phyloP scores from a whole-genome alignment of 2,329 filamentous ascomycete species.

The Diaporthe sp. region DNA sequence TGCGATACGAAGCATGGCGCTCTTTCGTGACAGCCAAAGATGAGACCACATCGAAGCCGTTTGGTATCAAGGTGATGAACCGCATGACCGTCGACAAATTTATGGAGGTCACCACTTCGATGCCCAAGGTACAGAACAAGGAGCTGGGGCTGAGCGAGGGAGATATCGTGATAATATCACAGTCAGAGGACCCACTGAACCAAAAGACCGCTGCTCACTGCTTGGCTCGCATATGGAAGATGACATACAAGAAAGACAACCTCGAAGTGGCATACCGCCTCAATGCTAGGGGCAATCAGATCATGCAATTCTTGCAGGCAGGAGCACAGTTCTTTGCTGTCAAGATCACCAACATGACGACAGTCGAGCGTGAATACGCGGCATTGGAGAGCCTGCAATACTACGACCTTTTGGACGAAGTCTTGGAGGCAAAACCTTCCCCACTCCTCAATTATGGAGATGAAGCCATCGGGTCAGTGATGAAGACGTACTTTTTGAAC shows the following conservation, averaged over 20 bases:
- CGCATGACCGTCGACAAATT: constrained; percentile 94
- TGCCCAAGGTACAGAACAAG: constrained; percentile 78
- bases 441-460: constrained; percentile 87
- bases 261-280: constrained; percentile 91
- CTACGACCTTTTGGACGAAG: constrained; percentile 95
- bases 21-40: constrained; percentile 92
- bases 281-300: constrained; percentile 74
- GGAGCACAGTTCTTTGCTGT: constrained; percentile 79
- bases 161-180: constrained; percentile 90
- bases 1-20: constrained; percentile 96
- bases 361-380: constrained; percentile 95
- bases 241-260: constrained; percentile 83
- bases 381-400: constrained; percentile 92
- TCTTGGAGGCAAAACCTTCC: constrained; percentile 87
- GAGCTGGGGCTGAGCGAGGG: constrained; percentile 84
- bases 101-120: constrained; percentile 88
- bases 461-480: constrained; percentile 76
- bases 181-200: constrained; percentile 77
- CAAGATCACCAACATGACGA: constrained; percentile 93
- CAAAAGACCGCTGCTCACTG: constrained; percentile 81
- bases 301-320: constrained; percentile 75
- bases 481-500: constrained; percentile 87
- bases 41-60: constrained; percentile 83
- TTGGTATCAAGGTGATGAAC: constrained; percentile 89
- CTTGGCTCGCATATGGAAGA: constrained; percentile 85